Evolutionary conservation across 2,329 filamentous ascomycete species (phyloP), one percentile per base, ranked within the genome.

Genomic region (Chrysoporthe puriensis): DNA sequence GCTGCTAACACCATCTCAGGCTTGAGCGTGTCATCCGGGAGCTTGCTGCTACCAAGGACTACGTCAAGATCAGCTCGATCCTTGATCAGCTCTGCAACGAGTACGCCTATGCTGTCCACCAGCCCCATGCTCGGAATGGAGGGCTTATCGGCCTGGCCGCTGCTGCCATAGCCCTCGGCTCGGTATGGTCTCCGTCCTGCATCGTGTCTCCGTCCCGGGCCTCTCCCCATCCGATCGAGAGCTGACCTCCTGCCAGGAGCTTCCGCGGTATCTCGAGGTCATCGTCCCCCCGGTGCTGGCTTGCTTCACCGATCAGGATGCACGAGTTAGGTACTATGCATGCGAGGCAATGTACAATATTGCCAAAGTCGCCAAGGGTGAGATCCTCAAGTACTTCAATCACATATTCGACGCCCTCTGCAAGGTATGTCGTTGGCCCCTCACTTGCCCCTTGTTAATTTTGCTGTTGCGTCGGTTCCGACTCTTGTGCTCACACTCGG

Each of bases 281-380:
- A 98, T 99, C 73, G 95, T 99, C 0, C 95, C 95, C 58, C 96
- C 96, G 3, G 96, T 99, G 5, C 86, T 99, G 58, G 96, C 96
- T 63, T 99, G 96, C 83, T 99, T 99, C 80, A 93, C 92, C 67
- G 96, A 99, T 74, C 96, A 98, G 82, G 96, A 99, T 90, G 94
- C 96, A 40, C 88, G 96, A 68, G 96, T 98, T 43, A 88, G 96
- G 71, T 99, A 99, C 79, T 99, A 99, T 81, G 96, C 96, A 34
- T 99, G 96, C 81, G 96, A 99, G 83, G 96, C 94, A 79, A 99
- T 99, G 96, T 99, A 99, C 82, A 99, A 99, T 80, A 99, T 99
- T 76, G 94, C 96, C 76, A 99, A 99, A 81, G 96, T 99, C 60
- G 96, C 95, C 69, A 99, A 99, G 80, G 96, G 96, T 48, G 96